A percentile compares a stretch with the other conserved stretches of the same genome.
These are phyloP conservation scores for Penicillium cosmopolitanum DNA, from an alignment of 495 filamentous ascomycete species.

Conservation along the genomic window DNA sequence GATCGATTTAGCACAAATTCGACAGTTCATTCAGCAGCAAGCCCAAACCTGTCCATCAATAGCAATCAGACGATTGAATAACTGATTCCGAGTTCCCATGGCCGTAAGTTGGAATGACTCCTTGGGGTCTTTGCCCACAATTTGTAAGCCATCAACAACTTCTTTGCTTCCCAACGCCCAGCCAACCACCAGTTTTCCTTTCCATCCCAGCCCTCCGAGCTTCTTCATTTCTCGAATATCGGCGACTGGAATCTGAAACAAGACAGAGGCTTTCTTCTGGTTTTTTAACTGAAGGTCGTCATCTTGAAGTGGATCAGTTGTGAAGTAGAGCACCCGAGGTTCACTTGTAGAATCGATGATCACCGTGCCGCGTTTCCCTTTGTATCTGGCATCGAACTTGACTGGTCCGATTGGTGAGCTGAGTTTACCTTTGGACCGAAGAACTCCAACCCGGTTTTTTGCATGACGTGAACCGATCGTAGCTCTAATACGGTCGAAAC, in stretches of 20 bases:
- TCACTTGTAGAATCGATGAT: conserved; percentile 63
- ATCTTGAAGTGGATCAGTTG: conserved; percentile 42
- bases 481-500: conserved; percentile 68
- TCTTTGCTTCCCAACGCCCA: conserved; percentile 75
- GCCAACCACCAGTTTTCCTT: conserved; percentile 81
- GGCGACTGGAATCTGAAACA: conserved; percentile 53
- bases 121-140: conserved; percentile 57
- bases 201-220: conserved; percentile 85
- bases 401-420: conserved; percentile 61
- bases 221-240: conserved; percentile 76
- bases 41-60: conserved; percentile 90
- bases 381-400: conserved; percentile 71
- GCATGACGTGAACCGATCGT: conserved; percentile 64
- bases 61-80: conserved; percentile 83
- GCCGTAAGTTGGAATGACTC: conserved; percentile 68
- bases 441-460: conserved; percentile 68
- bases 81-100: conserved; percentile 72
- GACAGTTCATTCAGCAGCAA: conserved; percentile 58
- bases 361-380: conserved; percentile 72
- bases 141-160: conserved; percentile 76
- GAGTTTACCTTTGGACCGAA: conserved; percentile 51
- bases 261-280: conserved; percentile 37
- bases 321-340: conserved; percentile 44
- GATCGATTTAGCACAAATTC: conserved; percentile 26
- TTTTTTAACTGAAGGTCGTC: conserved; percentile 40